Percentiles rank a stretch among this genome's conserved stretches.
Conservation (phyloP, 768 basidiomycete genomes). For the Pluteus cervinus region DNA sequence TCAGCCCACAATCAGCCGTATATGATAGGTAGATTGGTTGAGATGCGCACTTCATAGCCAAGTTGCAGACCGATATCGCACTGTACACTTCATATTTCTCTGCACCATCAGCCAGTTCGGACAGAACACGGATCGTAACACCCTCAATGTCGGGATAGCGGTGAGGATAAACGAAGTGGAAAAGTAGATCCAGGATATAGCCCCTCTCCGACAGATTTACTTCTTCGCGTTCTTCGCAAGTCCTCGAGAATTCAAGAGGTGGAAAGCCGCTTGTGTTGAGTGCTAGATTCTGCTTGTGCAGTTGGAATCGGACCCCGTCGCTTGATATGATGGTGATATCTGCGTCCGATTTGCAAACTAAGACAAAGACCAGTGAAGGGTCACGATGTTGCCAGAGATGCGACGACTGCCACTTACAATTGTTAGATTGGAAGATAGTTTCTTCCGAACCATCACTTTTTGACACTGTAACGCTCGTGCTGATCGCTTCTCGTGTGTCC, state of each 20-base stretch:
- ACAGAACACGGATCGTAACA: slow-evolving; percentile 10
- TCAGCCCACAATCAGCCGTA: too few species aligned
- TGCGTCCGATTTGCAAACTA: slow-evolving; percentile 1
- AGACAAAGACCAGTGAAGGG: background rate
- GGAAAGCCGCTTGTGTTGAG: slow-evolving; percentile 7
- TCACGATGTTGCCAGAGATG: too few species aligned
- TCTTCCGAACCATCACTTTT: too few species aligned
- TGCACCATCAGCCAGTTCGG: slow-evolving; percentile 13
- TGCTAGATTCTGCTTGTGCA: slow-evolving; percentile 10
- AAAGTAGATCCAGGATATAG: slow-evolving; percentile 11
- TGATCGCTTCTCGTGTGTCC: too few species aligned
- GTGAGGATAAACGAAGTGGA: slow-evolving; percentile 15
- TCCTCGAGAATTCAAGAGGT: slow-evolving; percentile 2
- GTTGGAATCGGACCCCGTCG: slow-evolving; percentile 7
- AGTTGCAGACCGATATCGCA: slow-evolving; percentile 13
- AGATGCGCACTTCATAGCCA: slow-evolving; percentile 13
- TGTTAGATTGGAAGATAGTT: too few species aligned
- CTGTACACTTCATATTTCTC: slow-evolving; percentile 17
- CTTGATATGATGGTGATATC: slow-evolving; percentile 8
- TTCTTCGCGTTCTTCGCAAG: too few species aligned
- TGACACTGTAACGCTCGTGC: too few species aligned
- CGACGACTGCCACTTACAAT: too few species aligned
- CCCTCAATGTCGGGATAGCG: slow-evolving; percentile 14
- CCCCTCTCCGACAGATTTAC: slow-evolving; percentile 8
- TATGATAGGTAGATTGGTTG: too few species aligned